Conservation (phyloP, 2,329 filamentous ascomycete species). For the Colletotrichum sidae region DNA sequence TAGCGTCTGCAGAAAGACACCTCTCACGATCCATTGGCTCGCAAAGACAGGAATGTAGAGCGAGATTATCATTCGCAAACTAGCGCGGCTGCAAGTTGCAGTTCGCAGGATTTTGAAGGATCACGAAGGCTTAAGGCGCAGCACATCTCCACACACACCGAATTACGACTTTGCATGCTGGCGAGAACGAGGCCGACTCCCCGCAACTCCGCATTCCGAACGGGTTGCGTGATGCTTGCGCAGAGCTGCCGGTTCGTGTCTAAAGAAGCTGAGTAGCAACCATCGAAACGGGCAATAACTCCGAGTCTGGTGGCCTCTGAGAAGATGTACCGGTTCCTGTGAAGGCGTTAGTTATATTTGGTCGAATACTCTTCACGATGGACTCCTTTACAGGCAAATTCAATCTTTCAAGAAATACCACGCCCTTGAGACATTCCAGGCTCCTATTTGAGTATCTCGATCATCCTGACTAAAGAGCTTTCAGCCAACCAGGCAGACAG, state of each 20-base stretch:
- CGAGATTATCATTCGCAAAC: not conserved
- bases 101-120: constrained; percentile 28
- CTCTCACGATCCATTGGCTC: not conserved
- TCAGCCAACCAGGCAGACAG: too few relatives aligned
- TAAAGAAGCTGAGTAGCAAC: too few relatives aligned
- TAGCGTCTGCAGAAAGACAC: not conserved
- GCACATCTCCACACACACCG: constrained; percentile 25
- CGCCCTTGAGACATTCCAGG: too few relatives aligned
- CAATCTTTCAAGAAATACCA: too few relatives aligned
- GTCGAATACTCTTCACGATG: too few relatives aligned
- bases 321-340: too few relatives aligned
- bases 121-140: constrained; percentile 18
- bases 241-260: not conserved
- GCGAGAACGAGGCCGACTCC: constrained; percentile 5
- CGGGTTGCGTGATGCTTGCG: constrained; percentile 4
- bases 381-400: too few relatives aligned
- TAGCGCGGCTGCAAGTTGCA: constrained; percentile 20
- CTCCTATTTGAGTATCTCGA: too few relatives aligned
- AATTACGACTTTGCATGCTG: constrained; percentile 14
- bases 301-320: constrained; percentile 3
- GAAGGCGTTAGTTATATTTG: too few relatives aligned
- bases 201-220: constrained; percentile 8
- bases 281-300: constrained; percentile 6
- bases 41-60: not conserved
- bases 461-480: too few relatives aligned